Evolutionary conservation across 164 flowering plant genomes (phyloP), one percentile per base, ranked within the genome.

Genomic region (Chimonanthus salicifolius): DNA sequence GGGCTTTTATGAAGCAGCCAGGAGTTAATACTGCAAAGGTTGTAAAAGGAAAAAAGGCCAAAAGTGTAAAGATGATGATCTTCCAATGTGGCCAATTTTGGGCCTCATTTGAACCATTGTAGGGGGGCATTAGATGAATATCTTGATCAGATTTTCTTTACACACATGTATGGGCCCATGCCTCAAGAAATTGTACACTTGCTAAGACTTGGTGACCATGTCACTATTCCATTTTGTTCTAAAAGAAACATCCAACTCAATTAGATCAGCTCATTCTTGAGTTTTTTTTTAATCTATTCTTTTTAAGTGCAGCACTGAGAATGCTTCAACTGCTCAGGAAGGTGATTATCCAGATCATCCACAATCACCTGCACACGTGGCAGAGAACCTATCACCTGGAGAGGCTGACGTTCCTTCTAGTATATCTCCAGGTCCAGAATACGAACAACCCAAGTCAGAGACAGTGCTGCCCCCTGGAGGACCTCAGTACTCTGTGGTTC

Each of bases 401-500:
- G 87, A 84, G 58, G 81, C 73, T 71, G 86, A 85, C 69, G 80
- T 76, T 47, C 77, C 91, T 58, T 70, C 91, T 58, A 75, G 70
- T 47, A 67, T 65, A 7, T 46, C 65, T 77, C 74, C 80, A 16
- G 82, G 48, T 16, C 79, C 83, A 8, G 90, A 85, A 43, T 81
- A 77, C 48, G 81, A 73, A 73, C 90, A 88, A 49, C 48, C 91
- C 70, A 90, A 87, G 80, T 84, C 83, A 64, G 92, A 88, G 70
- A 75, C 74, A 20, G 69, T 72, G 46, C 63, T 83, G 76, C 83
- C 85, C 47, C 66, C 86, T 63, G 92, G 87, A 71, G 87, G 81
- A 45, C 85, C 85, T 70, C 91, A 83, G 20, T 77, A 83, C 78
- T 79, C 94, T 0, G 77, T 77, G 62, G 90, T 82, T n/a, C 88